Conservation (phyloP, 441 rosid species). For the Pelargonium citronellum region DNA sequence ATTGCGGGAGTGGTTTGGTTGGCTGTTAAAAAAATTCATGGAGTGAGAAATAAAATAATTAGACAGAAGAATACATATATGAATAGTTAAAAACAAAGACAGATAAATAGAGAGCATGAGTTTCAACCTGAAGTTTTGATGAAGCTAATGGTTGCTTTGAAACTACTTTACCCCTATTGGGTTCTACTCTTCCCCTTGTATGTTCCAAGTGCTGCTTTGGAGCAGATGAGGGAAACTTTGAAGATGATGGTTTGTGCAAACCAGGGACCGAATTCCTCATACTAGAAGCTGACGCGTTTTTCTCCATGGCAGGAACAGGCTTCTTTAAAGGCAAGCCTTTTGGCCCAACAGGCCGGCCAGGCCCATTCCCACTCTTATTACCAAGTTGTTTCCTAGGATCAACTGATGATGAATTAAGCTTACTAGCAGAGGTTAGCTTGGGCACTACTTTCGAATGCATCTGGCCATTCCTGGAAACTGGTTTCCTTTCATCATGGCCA, state of each 20-base stretch:
- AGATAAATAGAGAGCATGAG: not conserved
- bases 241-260: constrained; percentile 36
- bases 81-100: not conserved
- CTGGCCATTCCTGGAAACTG: constrained; percentile 38
- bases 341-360: constrained; percentile 47
- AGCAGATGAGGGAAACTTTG: constrained; percentile 41
- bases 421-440: constrained; percentile 37
- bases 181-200: constrained; percentile 40
- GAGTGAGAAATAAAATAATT: constrained; percentile 3
- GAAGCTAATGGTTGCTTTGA: constrained; percentile 39
- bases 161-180: constrained; percentile 27
- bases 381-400: constrained; percentile 40
- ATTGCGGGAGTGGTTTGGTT: constrained; percentile 33
- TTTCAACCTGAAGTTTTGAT: constrained; percentile 48
- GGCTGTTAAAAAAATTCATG: constrained; percentile 30
- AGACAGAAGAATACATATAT: not conserved
- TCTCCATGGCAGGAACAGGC: constrained; percentile 32
- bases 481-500: constrained; percentile 35
- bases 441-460: constrained; percentile 37
- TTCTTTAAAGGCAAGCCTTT: constrained; percentile 41
- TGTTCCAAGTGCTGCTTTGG: constrained; percentile 47
- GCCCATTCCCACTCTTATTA: constrained; percentile 51
- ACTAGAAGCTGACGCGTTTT: constrained; percentile 31
- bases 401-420: constrained; percentile 17
- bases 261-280: constrained; percentile 36